phyloP scores from a whole-genome alignment of 805 yeast species.

The Scheffersomyces coipomensis region DNA sequence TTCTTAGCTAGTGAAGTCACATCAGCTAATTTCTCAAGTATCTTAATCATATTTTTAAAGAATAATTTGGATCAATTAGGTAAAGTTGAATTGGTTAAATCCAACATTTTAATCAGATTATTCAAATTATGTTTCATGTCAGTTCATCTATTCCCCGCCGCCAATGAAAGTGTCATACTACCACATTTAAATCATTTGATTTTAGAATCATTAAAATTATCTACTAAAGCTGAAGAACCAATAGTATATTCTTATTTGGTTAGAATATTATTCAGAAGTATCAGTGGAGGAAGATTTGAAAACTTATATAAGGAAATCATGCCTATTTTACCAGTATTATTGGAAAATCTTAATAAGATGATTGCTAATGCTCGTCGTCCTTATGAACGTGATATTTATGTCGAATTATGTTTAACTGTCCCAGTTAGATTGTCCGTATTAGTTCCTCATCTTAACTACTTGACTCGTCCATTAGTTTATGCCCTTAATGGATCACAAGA shows the following conservation, averaged over 20 bases:
- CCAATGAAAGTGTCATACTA: constrained; percentile 82
- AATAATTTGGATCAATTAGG: constrained; percentile 77
- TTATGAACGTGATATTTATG: constrained; percentile 90
- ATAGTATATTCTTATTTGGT: constrained; percentile 84
- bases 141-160: constrained; percentile 83
- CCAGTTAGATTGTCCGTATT: constrained; percentile 92
- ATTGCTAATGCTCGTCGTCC: constrained; percentile 81
- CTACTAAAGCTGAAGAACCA: constrained; percentile 89
- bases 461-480: constrained; percentile 87
- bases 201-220: constrained; percentile 69
- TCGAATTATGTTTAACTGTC: constrained; percentile 90
- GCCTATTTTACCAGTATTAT: constrained; percentile 82
- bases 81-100: constrained; percentile 68
- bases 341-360: constrained; percentile 82
- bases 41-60: constrained; percentile 73
- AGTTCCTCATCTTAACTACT: constrained; percentile 85
- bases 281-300: constrained; percentile 97
- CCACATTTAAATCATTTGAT: constrained; percentile 88
- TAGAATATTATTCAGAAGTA: constrained; percentile 86
- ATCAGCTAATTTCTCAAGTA: constrained; percentile 86
- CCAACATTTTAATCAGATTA: constrained; percentile 78
- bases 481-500: constrained; percentile 91
- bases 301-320: constrained; percentile 87
- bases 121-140: constrained; percentile 96
- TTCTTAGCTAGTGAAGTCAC: constrained; percentile 93